Percentiles rank a stretch among this genome's conserved stretches.
phyloP scores from a whole-genome alignment of 345 rosid species.

The Passiflora organensis region DNA sequence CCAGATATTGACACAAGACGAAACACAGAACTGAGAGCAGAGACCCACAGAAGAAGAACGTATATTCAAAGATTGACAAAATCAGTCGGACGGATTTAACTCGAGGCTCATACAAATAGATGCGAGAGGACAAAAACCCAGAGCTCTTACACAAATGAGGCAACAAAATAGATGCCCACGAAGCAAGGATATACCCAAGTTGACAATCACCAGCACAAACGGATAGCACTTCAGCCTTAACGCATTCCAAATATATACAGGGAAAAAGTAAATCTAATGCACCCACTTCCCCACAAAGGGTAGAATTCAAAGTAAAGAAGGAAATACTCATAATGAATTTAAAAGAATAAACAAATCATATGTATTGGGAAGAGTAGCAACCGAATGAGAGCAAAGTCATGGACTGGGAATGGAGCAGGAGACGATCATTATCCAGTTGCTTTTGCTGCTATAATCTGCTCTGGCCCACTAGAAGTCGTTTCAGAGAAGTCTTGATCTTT shows the following conservation, averaged over 20 bases:
- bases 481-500: too few relatives aligned
- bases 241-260: slow-evolving; percentile 20
- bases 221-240: slow-evolving; percentile 6
- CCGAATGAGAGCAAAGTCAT: slow-evolving; percentile 29
- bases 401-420: slow-evolving; percentile 21
- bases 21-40: not conserved
- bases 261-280: slow-evolving; percentile 18
- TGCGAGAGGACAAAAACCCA: not conserved
- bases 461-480: slow-evolving; percentile 2
- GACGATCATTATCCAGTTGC: slow-evolving; percentile 25
- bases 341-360: not conserved
- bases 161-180: slow-evolving; percentile 16
- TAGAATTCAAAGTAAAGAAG: not conserved
- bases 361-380: slow-evolving; percentile 19
- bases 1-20: not conserved
- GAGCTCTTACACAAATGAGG: slow-evolving; percentile 25
- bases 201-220: slow-evolving; percentile 28
- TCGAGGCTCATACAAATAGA: not conserved
- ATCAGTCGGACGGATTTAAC: not conserved
- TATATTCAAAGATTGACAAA: too few relatives aligned
- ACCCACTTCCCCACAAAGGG: slow-evolving; percentile 20
- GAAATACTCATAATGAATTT: not conserved
- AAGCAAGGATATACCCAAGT: slow-evolving; percentile 11
- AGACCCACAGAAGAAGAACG: not conserved
- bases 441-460: not conserved